Percentiles rank a stretch among this genome's conserved stretches.
These are phyloP conservation scores for Furcasterigmium furcatum DNA, from an alignment of 2,329 filamentous ascomycete species.

Conservation along the genomic window DNA sequence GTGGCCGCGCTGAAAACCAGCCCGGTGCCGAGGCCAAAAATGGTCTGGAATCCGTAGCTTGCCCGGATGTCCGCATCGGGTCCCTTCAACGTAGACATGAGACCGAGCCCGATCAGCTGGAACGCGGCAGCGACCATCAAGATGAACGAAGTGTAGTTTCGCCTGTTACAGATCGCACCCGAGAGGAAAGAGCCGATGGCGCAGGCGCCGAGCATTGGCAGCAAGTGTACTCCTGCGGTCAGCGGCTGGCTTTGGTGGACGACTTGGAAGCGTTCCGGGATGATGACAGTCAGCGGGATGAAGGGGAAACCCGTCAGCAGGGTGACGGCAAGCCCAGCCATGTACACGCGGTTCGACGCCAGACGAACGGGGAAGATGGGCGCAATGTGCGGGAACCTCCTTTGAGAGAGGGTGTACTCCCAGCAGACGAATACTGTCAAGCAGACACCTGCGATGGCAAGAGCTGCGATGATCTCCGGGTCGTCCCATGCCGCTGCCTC, in stretches of 20 bases:
- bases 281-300: conserved; percentile 53
- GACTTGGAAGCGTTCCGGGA: conserved; percentile 60
- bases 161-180: conserved; percentile 48
- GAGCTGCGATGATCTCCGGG: conserved; percentile 43
- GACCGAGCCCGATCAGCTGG: conserved; percentile 48
- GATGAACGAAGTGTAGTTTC: conserved; percentile 50
- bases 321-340: conserved; percentile 47
- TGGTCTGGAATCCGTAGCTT: conserved; percentile 51
- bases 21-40: conserved; percentile 58
- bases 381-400: conserved; percentile 36
- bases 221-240: conserved; percentile 52
- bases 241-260: conserved; percentile 51
- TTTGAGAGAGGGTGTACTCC: conserved; percentile 42
- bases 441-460: conserved; percentile 43
- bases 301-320: conserved; percentile 56
- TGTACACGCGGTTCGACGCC: conserved; percentile 44
- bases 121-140: conserved; percentile 46
- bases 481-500: conserved; percentile 49
- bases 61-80: conserved; percentile 27
- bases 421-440: conserved; percentile 47
- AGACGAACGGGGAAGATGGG: conserved; percentile 53
- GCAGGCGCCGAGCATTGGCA: conserved; percentile 55
- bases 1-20: conserved; percentile 54
- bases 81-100: conserved; percentile 42
- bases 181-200: conserved; percentile 54